Conservation (phyloP, 495 filamentous ascomycete genomes). For the Schizothecium vesticola region DNA sequence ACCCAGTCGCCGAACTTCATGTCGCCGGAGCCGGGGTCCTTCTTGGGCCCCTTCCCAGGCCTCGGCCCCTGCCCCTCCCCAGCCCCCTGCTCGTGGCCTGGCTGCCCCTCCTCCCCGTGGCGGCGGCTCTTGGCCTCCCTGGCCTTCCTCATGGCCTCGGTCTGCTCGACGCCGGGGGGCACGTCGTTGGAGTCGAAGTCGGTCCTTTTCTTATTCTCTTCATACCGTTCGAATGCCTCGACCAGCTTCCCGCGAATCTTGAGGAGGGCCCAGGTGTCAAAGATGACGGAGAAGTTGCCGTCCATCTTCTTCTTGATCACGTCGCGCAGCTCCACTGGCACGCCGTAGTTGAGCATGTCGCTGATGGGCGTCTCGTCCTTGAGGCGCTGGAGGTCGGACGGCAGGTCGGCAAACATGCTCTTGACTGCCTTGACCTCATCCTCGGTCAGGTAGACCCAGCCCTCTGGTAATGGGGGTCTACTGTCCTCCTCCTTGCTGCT, state of each 20-base stretch:
- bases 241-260: neutral
- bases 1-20: neutral
- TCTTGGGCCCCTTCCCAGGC: constrained; percentile 7
- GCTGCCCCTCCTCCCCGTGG: neutral
- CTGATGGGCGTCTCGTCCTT: constrained; percentile 2
- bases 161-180: neutral
- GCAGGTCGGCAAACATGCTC: neutral
- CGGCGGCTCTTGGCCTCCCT: constrained; percentile 18
- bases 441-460: constrained; percentile 33
- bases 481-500: neutral
- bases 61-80: constrained; percentile 23
- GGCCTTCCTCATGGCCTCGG: constrained; percentile 10
- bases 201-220: neutral
- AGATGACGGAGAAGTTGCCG: neutral
- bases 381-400: neutral
- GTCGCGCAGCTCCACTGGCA: neutral
- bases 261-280: neutral
- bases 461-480: constrained; percentile 20
- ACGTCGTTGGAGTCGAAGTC: neutral
- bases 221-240: neutral
- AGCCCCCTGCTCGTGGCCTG: constrained; percentile 11
- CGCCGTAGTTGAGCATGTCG: constrained; percentile 9
- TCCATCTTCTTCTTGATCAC: neutral
- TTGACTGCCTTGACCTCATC: constrained; percentile 23
- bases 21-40: constrained; percentile 2